Base-by-base conservation (phyloP, 1,284 basidiomycete genomes). In the Chondrostereum purpureum region DNA sequence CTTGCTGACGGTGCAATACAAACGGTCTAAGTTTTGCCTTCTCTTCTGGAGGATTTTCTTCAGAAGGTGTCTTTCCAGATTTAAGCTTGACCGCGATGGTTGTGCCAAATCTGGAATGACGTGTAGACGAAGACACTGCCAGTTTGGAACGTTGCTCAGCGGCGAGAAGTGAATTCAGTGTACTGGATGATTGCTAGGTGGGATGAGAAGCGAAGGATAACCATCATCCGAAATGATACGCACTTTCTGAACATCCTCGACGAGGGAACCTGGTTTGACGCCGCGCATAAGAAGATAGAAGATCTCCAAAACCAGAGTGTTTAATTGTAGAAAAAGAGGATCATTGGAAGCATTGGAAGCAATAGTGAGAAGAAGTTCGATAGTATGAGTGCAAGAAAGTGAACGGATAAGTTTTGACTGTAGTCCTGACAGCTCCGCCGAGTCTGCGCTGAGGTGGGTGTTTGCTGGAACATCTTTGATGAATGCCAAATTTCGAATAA, bases 61-160 rank as follows among this genome's bases (percentile, higher is more conserved):
- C 57, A 42, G 61, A 61, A 21, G 63, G 47, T 24, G 57, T 62
- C 35, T 62, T 60, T 40, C 57, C 62, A 17, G 78, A 61, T 48
- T 87, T 80, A 55, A 83, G 67, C 51, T 74, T 77, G 42, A 96
- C 83, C 11, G 84, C 67, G 50, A 96, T 83, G 2, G 92, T 95
- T 0, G 93, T 96, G 0, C 93, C 93, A 62, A 97, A 97, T 31
- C 93, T 80, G 18, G 91, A 91, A 64, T 97, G 93, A 20, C 93
- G 78, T 13, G 90, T 87, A n/a, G 80, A 73, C 2, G 80, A 73
- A 0, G 77, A 67, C 11, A 77, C 59, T 46, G 80, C 68, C 23
- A 74, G 71, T 51, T 80, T 81, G 27, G 70, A 67, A 45, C 74
- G 73, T 50, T 78, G 77, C 64, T 95, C 92, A 31, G 73, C 68